Percentiles rank a stretch among this genome's conserved stretches.
Evolutionary conservation across 768 basidiomycete species (phyloP).

Genomic region (Neoboletus brunneissimus): DNA sequence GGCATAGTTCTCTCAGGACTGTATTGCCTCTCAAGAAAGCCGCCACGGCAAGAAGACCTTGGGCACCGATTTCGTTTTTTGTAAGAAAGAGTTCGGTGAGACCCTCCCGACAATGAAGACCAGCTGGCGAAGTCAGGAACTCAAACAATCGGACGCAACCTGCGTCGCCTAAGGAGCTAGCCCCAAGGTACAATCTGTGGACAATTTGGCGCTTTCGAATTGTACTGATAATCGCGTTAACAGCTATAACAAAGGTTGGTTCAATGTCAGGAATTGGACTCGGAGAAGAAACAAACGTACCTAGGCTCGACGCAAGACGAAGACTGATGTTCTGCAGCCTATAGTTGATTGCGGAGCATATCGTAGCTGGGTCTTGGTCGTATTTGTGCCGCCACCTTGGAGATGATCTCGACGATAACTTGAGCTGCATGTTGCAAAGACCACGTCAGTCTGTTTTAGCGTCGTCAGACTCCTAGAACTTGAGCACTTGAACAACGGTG

Average conservation of each 20-base stretch:
- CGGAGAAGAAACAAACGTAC: conserved; percentile 11
- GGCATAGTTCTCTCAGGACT: conserved; percentile 46
- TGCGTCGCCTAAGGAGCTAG: conserved; percentile 56
- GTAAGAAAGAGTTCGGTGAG: conserved; percentile 59
- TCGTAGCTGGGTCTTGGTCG: conserved; percentile 28
- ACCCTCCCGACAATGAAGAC: conserved; percentile 36
- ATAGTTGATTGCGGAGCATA: conserved; percentile 24
- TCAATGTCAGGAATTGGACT: not conserved
- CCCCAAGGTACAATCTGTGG: conserved; percentile 51
- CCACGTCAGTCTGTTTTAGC: not conserved
- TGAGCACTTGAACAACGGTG: not conserved
- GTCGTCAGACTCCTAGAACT: not conserved
- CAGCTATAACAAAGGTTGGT: conserved; percentile 37
- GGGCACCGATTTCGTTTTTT: conserved; percentile 52
- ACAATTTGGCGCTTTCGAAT: conserved; percentile 48
- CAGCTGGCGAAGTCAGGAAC: conserved; percentile 50
- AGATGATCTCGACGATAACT: conserved; percentile 16
- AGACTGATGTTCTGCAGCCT: conserved; percentile 28
- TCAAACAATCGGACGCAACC: conserved; percentile 54
- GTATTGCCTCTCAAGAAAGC: conserved; percentile 48
- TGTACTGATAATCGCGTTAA: conserved; percentile 45
- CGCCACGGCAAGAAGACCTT: conserved; percentile 52
- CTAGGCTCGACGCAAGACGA: conserved; percentile 29
- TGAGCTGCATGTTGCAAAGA: conserved; percentile 25
- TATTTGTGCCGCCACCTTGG: conserved; percentile 26